Percentiles rank a stretch among this genome's conserved stretches.
Conservation (phyloP, 345 rosid genomes). For the Melaleuca alternifolia region DNA sequence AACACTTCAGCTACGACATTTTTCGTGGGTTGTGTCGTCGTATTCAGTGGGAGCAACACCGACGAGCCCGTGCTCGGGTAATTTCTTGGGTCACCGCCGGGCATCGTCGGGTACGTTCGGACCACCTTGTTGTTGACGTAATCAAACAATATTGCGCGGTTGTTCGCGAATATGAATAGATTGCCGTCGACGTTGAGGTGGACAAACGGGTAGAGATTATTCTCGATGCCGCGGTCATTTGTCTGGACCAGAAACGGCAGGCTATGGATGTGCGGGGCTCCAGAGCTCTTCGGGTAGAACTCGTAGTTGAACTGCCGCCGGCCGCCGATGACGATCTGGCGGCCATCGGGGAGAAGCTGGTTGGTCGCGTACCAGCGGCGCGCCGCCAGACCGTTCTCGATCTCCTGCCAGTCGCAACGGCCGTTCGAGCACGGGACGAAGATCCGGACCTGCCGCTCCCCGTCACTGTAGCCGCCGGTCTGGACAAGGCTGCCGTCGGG, state of each 20-base stretch:
- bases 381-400: slow-evolving; percentile 6
- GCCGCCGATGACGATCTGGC: slow-evolving; percentile 21
- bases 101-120: slow-evolving; percentile 28
- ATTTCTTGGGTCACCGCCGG: slow-evolving; percentile 34
- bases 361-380: slow-evolving; percentile 38
- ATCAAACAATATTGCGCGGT: slow-evolving; percentile 31
- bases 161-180: slow-evolving; percentile 41
- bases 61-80: slow-evolving; percentile 55
- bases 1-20: slow-evolving; percentile 18
- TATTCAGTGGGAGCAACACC: slow-evolving; percentile 22
- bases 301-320: slow-evolving; percentile 18
- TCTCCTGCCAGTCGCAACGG: slow-evolving; percentile 13
- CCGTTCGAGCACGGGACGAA: slow-evolving; percentile 2
- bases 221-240: slow-evolving; percentile 3
- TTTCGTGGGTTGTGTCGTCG: neutral
- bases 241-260: slow-evolving; percentile 15
- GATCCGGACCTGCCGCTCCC: slow-evolving; percentile 2
- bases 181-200: slow-evolving; percentile 33
- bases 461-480: slow-evolving; percentile 16
- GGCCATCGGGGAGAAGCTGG: slow-evolving; percentile 22
- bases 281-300: slow-evolving; percentile 11
- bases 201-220: slow-evolving; percentile 45
- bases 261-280: neutral
- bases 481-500: slow-evolving; percentile 20
- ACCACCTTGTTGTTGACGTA: slow-evolving; percentile 17